Base-by-base conservation (phyloP, 371 early-diverging fungal species). In the Funneliformis caledonium region DNA sequence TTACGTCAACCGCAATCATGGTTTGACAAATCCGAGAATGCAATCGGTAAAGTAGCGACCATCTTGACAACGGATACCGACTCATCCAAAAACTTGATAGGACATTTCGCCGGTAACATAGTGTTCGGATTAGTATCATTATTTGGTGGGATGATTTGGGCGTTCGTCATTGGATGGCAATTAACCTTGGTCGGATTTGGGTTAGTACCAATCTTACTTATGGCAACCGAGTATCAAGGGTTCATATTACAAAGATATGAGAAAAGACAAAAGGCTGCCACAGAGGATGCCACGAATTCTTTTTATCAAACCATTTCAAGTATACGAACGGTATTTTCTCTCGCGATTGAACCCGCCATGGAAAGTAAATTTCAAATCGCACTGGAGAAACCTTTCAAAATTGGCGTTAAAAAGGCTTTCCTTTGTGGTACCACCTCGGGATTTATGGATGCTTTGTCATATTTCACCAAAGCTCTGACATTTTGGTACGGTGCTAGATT, bases 401-500 rank as follows among this genome's bases (percentile, higher is more conserved):
- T 78, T 50, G 78, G 78, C 4, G 37, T 78, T 60, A n/a, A 42
- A 22, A 78, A 78, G 68, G 78, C 78, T n/a, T 48, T 69, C 2
- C 2, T 78, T 52, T 14, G 50, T 56, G 78, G 78, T 10, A 16
- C 50, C 22, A 64, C 26, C n/a, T n/a, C 52, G 31, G 78, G 68
- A 48, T 16, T 69, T 14, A 52, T 78, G 50, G 78, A 78, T 2
- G 16, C 43, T n/a, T 33, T 78, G n/a, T 6, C 6, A 10, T 78
- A 68, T 78, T 37, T 78, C 33, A 64, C 78, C 22, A 42, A 86
- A 88, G 90, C 91, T n/a, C 86, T 95, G 2, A 91, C 92, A 7
- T 93, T 94, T 86, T 94, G 94, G 93, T 94, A 91, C 78, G 95
- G 94, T 80, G 85, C 89, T 31, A 87, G 85, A 61, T 86, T 93